Base-by-base conservation (phyloP, 2,329 filamentous ascomycete genomes). In the Tolypocladium endophyticum region DNA sequence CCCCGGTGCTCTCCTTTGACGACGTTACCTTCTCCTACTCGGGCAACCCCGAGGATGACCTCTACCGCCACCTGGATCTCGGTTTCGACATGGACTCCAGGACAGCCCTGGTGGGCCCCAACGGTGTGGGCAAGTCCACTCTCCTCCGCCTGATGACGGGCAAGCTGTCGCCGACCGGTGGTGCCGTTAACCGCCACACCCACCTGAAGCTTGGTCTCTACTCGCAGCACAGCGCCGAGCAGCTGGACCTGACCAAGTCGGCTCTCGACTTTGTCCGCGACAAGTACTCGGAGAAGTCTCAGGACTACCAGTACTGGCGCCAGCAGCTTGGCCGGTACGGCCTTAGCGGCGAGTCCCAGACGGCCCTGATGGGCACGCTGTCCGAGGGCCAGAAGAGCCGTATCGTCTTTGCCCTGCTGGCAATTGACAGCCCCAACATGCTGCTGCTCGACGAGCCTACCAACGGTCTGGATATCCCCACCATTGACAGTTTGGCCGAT, bases 61-160 rank as follows among this genome's bases (percentile, higher is more conserved):
- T 99, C 59, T 99, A 99, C 81, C 90, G 93, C 77, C 86, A 97
- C 79, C 85, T 99, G 50, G 94, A 99, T 74, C 89, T 99, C 64
- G 94, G 94, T 86, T 94, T 99, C 69, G 95, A 99, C 77, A 99
- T 99, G 94, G 94, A 99, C 81, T 97, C 92, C 63, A 88, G 94
- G 79, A 96, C 92, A 55, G 93, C 93, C 55, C 87, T 99, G 63
- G 94, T 99, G 72, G 94, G 94, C 62, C 94, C 94, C 74, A 97
- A 97, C 77, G 94, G 94, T 92, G 94, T 97, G 61, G 94, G 94
- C 75, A 99, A 99, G 82, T 97, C 94, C 30, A 97, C 94, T 18
- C 84, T 97, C 60, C 87, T 99, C 64, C 89, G 90, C 67, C 86
- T 99, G 67, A 97, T 99, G 90, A 97, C 93, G 18, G 92, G 92